phyloP scores from a whole-genome alignment of 1,139 yeast species.

The Hanseniaspora gamundiae region DNA sequence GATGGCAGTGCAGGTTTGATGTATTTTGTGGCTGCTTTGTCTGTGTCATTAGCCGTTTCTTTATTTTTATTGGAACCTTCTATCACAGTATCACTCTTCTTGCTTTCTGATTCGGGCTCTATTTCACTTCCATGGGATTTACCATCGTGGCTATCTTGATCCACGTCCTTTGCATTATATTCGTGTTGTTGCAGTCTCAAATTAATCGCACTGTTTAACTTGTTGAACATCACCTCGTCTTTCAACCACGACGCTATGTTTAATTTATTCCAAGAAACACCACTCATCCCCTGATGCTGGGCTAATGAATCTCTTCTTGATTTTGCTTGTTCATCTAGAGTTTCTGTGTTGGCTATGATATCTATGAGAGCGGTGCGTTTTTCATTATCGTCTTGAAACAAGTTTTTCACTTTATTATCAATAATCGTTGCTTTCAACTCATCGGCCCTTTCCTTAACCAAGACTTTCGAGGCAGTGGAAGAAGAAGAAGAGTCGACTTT shows the following conservation, averaged over 20 bases:
- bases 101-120: constrained; percentile 3
- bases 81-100: not conserved
- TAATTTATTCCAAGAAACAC: constrained; percentile 95
- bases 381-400: too few species aligned
- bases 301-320: constrained; percentile 83
- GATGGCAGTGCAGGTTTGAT: too few species aligned
- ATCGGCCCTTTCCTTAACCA: not conserved
- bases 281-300: constrained; percentile 96
- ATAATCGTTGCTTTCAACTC: not conserved
- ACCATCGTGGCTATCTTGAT: not conserved
- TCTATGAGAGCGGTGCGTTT: not conserved
- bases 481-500: not conserved
- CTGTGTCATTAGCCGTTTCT: too few species aligned
- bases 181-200: constrained; percentile 12
- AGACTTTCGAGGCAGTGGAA: not conserved
- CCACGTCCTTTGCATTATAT: constrained; percentile 7
- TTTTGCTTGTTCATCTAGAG: constrained; percentile 21
- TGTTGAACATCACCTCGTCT: constrained; percentile 60
- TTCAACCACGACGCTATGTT: constrained; percentile 93
- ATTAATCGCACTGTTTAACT: constrained; percentile 21
- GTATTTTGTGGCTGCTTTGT: not conserved
- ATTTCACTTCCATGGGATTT: not conserved
- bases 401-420: not conserved
- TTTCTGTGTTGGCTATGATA: constrained; percentile 1
- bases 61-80: not conserved